Evolutionary conservation across 164 flowering plant species (phyloP).

Genomic region (Nymphaea thermarum): DNA sequence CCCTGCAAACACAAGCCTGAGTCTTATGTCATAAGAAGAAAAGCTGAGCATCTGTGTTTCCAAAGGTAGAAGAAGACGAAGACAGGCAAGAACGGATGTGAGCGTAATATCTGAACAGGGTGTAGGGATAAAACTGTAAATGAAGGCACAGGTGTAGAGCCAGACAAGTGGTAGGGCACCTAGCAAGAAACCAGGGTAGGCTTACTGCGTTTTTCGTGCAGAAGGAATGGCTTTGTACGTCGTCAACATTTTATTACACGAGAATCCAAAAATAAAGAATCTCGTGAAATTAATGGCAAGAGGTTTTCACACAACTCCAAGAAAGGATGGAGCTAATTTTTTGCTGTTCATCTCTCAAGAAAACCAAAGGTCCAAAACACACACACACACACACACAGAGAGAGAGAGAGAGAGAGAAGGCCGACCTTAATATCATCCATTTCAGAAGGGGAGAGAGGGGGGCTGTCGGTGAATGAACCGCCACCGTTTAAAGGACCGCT

Average conservation of each 20-base stretch:
- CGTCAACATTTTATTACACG: not conserved
- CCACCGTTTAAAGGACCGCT: conserved; percentile 76
- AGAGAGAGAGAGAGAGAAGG: not conserved
- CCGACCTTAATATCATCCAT: conserved; percentile 80
- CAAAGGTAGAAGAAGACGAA: too few species aligned
- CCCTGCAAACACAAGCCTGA: too few species aligned
- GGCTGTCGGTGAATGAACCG: conserved; percentile 82
- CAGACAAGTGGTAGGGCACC: not conserved
- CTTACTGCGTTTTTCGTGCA: not conserved
- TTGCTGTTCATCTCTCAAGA: not conserved
- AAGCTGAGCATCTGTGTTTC: too few species aligned
- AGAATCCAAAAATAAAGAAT: not conserved
- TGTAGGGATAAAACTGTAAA: not conserved
- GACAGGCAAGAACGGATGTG: too few species aligned
- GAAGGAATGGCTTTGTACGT: not conserved
- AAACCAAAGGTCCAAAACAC: too few species aligned
- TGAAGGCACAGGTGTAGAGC: not conserved
- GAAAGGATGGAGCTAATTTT: not conserved
- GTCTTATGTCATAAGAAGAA: too few species aligned
- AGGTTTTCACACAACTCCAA: not conserved
- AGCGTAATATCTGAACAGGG: too few species aligned
- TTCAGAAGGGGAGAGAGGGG: conserved; percentile 84
- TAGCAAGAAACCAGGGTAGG: too few species aligned
- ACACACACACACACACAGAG: conserved; percentile 1
- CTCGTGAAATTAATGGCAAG: not conserved